Base-by-base conservation (phyloP, 176 grass and related monocot genomes). In the Eleusine indica region DNA sequence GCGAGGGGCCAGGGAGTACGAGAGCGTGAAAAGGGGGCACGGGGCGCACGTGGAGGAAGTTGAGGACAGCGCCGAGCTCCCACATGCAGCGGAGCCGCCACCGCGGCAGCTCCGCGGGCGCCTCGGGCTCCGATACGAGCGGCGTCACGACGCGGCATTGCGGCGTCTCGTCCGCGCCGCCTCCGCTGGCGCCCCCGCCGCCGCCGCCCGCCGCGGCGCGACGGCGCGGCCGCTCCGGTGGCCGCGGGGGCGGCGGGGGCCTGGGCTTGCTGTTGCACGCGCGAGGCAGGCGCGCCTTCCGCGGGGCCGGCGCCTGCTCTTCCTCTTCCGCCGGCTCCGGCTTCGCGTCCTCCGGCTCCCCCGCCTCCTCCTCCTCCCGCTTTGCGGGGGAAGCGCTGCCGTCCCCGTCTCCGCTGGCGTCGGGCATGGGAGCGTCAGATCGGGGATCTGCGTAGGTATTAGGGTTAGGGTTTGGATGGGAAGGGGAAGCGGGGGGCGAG, bases 41-140 rank as follows among this genome's bases (percentile, higher is more conserved):
- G 15, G 68, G 77, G 56, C 93, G 86, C 88, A 99, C 97, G 86
- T 99, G 84, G 79, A 99, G 90, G 75, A 99, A 99, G 91, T 96
- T 91, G 87, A 99, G 97, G n/a, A 99, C 85, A 61, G 97, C 91
- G 63, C 84, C 93, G 75, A 99, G 89, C 87, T 99, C 91, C 97
- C 97, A 99, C 97, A 99, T 99, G 75, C 91, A 91, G 66, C 93
- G 87, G 78, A 99, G 91, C 67, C 69, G 84, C 90, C 91, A 94
- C n/a, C 73, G 87, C 2, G 97, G 91, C 16, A 87, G 76, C 56
- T 99, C 89, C 6, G 91, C 87, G 6, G 91, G 97, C 57, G 84
- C 88, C 15, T 85, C 86, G 35, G 93, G 89, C 86, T 94, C 91
- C 14, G 86, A 73, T 19, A 94, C 89, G 86, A 99, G 93, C 54